Conservation (phyloP, 306 rosid genomes). For the Comarum palustre region DNA sequence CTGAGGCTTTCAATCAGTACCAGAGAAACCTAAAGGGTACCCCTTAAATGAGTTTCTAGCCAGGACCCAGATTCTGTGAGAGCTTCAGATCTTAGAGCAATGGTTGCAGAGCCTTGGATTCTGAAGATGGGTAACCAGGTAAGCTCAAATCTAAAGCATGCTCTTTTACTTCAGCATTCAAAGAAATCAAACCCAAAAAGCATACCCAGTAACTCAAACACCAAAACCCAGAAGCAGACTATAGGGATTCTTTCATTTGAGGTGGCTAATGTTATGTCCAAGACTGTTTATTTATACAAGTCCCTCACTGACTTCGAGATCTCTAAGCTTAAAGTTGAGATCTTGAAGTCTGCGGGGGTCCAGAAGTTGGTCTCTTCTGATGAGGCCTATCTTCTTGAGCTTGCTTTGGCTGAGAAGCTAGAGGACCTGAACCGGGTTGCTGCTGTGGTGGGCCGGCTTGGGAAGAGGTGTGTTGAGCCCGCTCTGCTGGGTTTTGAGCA, state of each 20-base stretch:
- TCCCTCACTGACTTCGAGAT: conserved; percentile 73
- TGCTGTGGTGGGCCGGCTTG: conserved; percentile 74
- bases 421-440: conserved; percentile 85
- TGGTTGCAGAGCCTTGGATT: conserved; percentile 97
- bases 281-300: conserved; percentile 70
- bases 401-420: conserved; percentile 78
- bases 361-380: conserved; percentile 69
- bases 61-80: background rate
- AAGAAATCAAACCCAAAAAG: conserved; percentile 45
- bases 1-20: background rate
- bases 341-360: conserved; percentile 72
- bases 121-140: conserved; percentile 93
- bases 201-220: conserved; percentile 24
- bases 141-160: conserved; percentile 77
- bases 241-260: conserved; percentile 92
- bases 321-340: conserved; percentile 68
- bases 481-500: conserved; percentile 95
- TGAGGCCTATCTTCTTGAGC: conserved; percentile 66
- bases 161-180: conserved; percentile 62
- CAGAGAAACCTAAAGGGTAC: background rate
- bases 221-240: conserved; percentile 35
- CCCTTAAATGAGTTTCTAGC: background rate
- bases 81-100: conserved; percentile 36
- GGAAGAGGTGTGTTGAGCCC: conserved; percentile 77
- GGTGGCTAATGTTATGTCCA: conserved; percentile 87